phyloP scores from a whole-genome alignment of 805 yeast species.

The Ogataea wickerhamii region DNA sequence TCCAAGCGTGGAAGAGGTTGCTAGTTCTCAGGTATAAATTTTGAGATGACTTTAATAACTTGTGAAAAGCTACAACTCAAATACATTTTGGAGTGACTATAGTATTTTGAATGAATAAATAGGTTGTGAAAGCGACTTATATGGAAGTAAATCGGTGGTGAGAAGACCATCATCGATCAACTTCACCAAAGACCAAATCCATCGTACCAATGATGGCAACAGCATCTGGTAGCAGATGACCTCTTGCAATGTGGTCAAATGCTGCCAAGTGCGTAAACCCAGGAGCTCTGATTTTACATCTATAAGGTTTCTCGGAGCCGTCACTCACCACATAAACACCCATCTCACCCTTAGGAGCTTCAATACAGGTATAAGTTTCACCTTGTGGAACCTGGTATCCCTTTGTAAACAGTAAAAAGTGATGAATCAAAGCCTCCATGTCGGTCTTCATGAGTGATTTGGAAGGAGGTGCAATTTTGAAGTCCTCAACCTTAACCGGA shows the following conservation, averaged over 20 bases:
- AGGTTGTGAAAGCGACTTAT: slow-evolving; percentile 3
- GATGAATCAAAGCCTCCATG: slow-evolving; percentile 90
- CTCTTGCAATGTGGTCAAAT: slow-evolving; percentile 81
- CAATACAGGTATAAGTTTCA: slow-evolving; percentile 87
- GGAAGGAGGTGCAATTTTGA: slow-evolving; percentile 79
- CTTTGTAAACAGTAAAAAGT: slow-evolving; percentile 81
- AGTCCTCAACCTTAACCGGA: slow-evolving; percentile 87
- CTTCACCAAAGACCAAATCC: slow-evolving; percentile 95
- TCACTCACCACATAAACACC: slow-evolving; percentile 86
- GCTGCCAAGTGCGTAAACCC: slow-evolving; percentile 90
- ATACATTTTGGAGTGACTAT: slow-evolving; percentile 1
- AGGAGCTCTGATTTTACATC: slow-evolving; percentile 92
- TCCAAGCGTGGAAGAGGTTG: slow-evolving; percentile 77
- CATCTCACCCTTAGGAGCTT: slow-evolving; percentile 96
- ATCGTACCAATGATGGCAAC: slow-evolving; percentile 93
- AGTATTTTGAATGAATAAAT: slow-evolving; percentile 6
- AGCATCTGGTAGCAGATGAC: slow-evolving; percentile 85
- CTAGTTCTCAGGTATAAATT: slow-evolving; percentile 18
- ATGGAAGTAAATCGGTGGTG: slow-evolving; percentile 2
- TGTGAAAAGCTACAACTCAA: background rate
- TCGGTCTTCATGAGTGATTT: slow-evolving; percentile 82
- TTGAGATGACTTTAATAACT: no score
- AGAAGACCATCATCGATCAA: slow-evolving; percentile 59
- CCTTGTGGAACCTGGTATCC: slow-evolving; percentile 88
- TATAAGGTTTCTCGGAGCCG: slow-evolving; percentile 86